Percentiles rank a stretch among this genome's conserved stretches.
Evolutionary conservation across 352 stramenopile species (phyloP).

Genomic region (Lagenidium giganteum): DNA sequence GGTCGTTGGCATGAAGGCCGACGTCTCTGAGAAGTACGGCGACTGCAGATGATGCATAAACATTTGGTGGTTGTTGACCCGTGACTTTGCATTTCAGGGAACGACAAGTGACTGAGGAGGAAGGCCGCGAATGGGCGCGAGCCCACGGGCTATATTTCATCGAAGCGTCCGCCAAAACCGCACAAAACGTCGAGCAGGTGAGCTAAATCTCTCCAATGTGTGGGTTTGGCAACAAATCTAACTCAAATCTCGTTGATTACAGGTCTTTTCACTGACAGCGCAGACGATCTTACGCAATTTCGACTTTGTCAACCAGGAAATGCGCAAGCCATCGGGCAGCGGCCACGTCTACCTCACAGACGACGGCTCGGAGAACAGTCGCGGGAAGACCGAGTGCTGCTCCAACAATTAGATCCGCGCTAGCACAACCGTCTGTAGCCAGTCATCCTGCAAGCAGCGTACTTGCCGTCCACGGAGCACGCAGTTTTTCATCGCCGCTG

Average conservation of each 20-base stretch:
- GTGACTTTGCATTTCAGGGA: conserved; percentile 11
- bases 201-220: conserved; percentile 3
- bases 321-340: too few species aligned
- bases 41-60: neutral
- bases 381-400: too few species aligned
- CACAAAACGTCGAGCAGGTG: conserved; percentile 76
- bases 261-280: conserved; percentile 69
- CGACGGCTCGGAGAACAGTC: too few species aligned
- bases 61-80: neutral
- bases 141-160: conserved; percentile 76
- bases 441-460: too few species aligned
- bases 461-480: too few species aligned
- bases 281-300: conserved; percentile 74
- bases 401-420: too few species aligned
- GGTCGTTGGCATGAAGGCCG: conserved; percentile 85
- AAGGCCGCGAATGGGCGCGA: conserved; percentile 58
- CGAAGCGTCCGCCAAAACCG: conserved; percentile 80
- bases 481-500: too few species aligned
- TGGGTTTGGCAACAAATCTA: neutral
- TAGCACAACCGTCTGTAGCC: too few species aligned
- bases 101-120: conserved; percentile 59
- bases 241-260: neutral
- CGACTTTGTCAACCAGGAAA: too few species aligned
- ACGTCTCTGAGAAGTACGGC: conserved; percentile 34
- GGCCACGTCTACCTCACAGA: too few species aligned